These are phyloP conservation scores for Aspergillus fischeri DNA, from an alignment of 2,329 filamentous ascomycete genomes.

Conservation along the genomic window DNA sequence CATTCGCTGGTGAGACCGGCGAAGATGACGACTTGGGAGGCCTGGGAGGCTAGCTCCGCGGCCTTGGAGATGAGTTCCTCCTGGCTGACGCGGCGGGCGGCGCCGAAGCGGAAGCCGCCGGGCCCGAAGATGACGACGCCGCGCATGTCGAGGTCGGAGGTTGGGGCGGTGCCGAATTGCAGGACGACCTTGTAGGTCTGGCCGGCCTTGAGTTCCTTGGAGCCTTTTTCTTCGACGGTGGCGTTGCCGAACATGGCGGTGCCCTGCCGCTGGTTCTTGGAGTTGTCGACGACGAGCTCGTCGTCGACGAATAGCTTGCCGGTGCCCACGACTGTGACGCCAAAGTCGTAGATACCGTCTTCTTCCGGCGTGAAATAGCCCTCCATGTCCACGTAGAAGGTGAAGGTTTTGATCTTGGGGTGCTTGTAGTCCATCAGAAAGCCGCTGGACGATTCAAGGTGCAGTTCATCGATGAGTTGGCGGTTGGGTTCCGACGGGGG, in stretches of 20 bases:
- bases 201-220: constrained; percentile 55
- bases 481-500: constrained; percentile 48
- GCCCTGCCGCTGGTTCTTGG: constrained; percentile 59
- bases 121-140: constrained; percentile 50
- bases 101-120: constrained; percentile 61
- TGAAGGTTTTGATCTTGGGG: constrained; percentile 48
- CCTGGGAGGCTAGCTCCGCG: constrained; percentile 61
- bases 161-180: constrained; percentile 58
- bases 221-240: constrained; percentile 60
- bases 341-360: constrained; percentile 60
- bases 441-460: constrained; percentile 41
- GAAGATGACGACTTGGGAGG: constrained; percentile 74
- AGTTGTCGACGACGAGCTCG: constrained; percentile 61
- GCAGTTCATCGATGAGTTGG: constrained; percentile 49
- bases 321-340: constrained; percentile 62
- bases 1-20: constrained; percentile 75
- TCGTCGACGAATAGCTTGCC: constrained; percentile 63
- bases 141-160: constrained; percentile 51
- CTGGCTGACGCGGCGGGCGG: constrained; percentile 54
- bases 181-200: constrained; percentile 57
- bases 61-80: constrained; percentile 62
- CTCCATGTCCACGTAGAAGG: constrained; percentile 61
- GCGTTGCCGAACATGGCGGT: constrained; percentile 63
- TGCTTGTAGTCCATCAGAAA: constrained; percentile 54
- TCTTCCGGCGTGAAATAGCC: constrained; percentile 58